Base-by-base conservation (phyloP, 1,139 yeast genomes). In the Scheffersomyces lignicola region DNA sequence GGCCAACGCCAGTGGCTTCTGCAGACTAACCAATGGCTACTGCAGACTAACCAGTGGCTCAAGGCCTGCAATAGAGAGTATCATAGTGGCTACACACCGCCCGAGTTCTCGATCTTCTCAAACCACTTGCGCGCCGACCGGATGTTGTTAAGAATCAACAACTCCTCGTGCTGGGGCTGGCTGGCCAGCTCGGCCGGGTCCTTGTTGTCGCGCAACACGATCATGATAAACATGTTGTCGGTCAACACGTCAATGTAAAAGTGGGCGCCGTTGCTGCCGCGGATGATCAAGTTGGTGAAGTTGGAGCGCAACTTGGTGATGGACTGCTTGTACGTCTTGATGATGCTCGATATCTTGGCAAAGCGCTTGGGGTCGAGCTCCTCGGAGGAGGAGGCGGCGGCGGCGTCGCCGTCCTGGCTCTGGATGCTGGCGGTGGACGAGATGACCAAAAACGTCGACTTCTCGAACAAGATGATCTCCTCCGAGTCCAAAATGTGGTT, bases 291-390 rank as follows among this genome's bases (percentile, higher is more conserved):
- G 35, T 87, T 83, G 44, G 78, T 83, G 58, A 92, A 87, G 51
- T 85, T 88, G 1, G 96, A 79, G 53, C 96, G 77, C 54, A 92
- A 72, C 58, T 89, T 89, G 34, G 89, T 81, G 35, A 95, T 89
- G 42, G 95, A 85, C 60, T 92, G 97, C 53, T 92, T 90, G 61
- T 87, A 92, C 10, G 96, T 89, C 53, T 92, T 92, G 69, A 92
- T 88, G 39, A 90, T 89, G 56, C 89, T 90, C 24, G 95, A 85
- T 21, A 92, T 89, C 58, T 90, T 90, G 55, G 92, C 98, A 54
- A 90, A 92, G 48, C 97, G 69, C 52, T 90, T 89, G 3, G 97
- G 96, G 54, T 89, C 97, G 41, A 80, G 61, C 29, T 54, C 56
- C 34, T 51, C 55, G 26, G 6, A 23, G 29, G 29, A 14, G 13